Conservation (phyloP, 2,329 filamentous ascomycete genomes). For the Trichoderma arundinaceum region DNA sequence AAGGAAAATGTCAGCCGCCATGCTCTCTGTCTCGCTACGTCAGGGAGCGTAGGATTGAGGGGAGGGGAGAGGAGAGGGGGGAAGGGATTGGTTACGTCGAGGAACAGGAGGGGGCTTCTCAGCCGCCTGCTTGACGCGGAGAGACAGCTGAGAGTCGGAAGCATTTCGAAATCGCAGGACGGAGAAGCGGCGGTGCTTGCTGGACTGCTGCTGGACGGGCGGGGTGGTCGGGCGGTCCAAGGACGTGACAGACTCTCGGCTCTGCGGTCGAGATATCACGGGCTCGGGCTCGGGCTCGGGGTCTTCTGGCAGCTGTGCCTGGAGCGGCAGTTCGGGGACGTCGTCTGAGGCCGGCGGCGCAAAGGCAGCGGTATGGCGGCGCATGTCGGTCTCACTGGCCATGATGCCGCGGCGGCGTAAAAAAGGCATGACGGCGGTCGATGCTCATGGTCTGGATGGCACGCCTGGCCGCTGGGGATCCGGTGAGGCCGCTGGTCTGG, state of each 20-base stretch:
- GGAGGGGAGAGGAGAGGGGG: background rate
- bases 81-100: constrained; percentile 50
- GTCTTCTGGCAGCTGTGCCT: constrained; percentile 29
- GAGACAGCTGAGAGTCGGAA: constrained; percentile 86
- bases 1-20: constrained; percentile 39
- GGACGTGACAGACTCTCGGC: constrained; percentile 37
- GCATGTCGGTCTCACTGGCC: constrained; percentile 65
- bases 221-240: constrained; percentile 41
- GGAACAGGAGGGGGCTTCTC: constrained; percentile 63
- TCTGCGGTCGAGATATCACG: constrained; percentile 34
- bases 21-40: constrained; percentile 17
- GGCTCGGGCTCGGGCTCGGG: constrained; percentile 31
- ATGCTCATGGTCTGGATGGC: constrained; percentile 47
- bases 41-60: constrained; percentile 8
- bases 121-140: constrained; percentile 72
- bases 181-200: constrained; percentile 66
- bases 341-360: constrained; percentile 41
- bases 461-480: constrained; percentile 35
- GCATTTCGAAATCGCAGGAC: constrained; percentile 88
- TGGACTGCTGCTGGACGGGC: constrained; percentile 59
- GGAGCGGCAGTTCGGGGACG: constrained; percentile 33
- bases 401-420: constrained; percentile 65
- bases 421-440: constrained; percentile 59
- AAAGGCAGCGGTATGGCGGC: constrained; percentile 54
- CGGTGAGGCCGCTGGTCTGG: constrained; percentile 17